Base-by-base conservation (phyloP, 768 basidiomycete genomes). In the Neoboletus brunneissimus region DNA sequence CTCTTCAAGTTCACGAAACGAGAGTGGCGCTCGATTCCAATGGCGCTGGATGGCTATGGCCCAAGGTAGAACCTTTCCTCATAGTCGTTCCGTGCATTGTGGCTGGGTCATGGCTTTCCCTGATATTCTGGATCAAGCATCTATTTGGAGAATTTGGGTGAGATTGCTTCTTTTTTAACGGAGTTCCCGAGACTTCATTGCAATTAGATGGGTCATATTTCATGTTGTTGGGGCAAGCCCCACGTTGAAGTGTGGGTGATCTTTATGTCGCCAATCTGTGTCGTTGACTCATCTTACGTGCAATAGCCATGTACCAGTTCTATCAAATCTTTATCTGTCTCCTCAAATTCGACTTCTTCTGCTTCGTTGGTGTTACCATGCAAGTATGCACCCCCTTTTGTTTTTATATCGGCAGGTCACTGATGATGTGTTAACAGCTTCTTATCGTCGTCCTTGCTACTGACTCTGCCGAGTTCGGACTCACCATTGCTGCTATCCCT, bases 261-360 rank as follows among this genome's bases (percentile, higher is more conserved):
- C 16, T 55, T 29, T 25, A 38, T 41, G 11, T 51, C 23, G 11
- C 9, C 9, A 55, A 13, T 37, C 11, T 20, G 11, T 46, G 38
- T 22, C n/a, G 10, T 31, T 53, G 5, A 48, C 48, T 57, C 25
- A 55, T 55, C 41, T 40, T 45, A 53, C 54, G 37, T 59, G 15
- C 41, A 51, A 51, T 59, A 93, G 91, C 81, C 32, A 94, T 94
- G 91, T 93, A 91, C 69, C 88, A 88, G 64, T 91, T 77, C 73
- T 94, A 94, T 66, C 88, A 94, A 73, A 83, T 94, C 64, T 82
- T 92, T 79, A 84, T 94, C 45, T 92, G 89, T 66, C 79, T 94
- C 51, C 81, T 94, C 63, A 94, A 92, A 69, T 91, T 94, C 69
- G 91, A 94, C 71, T 94, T 92, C 72, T 94, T 94, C 76, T 84